Evolutionary conservation across 495 filamentous ascomycete species (phyloP).

Genomic region (Cladorrhinum samala): DNA sequence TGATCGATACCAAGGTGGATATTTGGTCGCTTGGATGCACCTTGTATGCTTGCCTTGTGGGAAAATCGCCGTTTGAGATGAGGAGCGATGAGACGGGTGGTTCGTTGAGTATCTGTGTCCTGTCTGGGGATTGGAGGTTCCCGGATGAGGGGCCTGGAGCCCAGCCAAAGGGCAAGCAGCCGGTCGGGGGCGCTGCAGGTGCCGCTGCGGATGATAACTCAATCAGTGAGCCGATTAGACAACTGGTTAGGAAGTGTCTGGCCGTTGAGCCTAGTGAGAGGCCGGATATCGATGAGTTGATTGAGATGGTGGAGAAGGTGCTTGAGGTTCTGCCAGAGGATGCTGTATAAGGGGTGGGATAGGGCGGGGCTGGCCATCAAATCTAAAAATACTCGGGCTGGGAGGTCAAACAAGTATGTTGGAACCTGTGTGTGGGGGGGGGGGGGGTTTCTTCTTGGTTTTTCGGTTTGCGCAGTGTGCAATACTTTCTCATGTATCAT

Average conservation of each 20-base stretch:
- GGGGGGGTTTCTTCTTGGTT: no score
- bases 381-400: no score
- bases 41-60: constrained; percentile 89
- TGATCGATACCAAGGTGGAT: constrained; percentile 94
- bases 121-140: constrained; percentile 90
- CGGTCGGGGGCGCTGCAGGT: constrained; percentile 21
- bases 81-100: constrained; percentile 93
- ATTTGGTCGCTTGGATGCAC: constrained; percentile 98
- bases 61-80: constrained; percentile 94
- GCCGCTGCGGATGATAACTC: constrained; percentile 3
- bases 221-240: constrained; percentile 72
- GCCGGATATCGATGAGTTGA: constrained; percentile 86
- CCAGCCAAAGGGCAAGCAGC: constrained; percentile 49
- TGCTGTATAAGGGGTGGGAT: constrained; percentile 23
- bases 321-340: constrained; percentile 72
- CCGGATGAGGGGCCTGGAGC: constrained; percentile 66
- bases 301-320: constrained; percentile 68
- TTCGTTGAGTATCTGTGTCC: constrained; percentile 81
- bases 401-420: no score
- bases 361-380: no score
- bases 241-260: constrained; percentile 81
- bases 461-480: background rate
- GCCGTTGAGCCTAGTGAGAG: constrained; percentile 88
- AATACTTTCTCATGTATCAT: background rate
- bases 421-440: no score